Conservation (phyloP, 495 filamentous ascomycete genomes). For the Penicillium mononematosum region DNA sequence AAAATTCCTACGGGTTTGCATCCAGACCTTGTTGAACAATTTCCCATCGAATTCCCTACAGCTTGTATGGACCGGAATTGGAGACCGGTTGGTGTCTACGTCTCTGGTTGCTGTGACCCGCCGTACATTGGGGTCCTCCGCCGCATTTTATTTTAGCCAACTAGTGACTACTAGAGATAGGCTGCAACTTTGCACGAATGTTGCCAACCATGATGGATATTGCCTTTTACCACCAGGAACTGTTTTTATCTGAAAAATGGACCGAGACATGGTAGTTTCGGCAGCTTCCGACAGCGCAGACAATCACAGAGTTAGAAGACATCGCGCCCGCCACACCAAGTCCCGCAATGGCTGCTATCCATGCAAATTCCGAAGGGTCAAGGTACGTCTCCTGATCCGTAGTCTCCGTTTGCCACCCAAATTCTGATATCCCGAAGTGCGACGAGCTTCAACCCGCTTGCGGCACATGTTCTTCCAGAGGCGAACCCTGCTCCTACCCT, state of each 20-base stretch:
- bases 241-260: background rate
- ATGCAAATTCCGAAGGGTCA: conserved; percentile 15
- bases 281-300: background rate
- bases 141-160: no score
- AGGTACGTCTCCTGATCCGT: conserved; percentile 2
- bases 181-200: conserved; percentile 1
- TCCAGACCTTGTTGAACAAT: no score
- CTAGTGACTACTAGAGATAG: background rate
- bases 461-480: conserved; percentile 12
- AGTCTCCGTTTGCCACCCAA: background rate
- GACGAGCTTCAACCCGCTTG: conserved; percentile 18
- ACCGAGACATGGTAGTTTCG: background rate
- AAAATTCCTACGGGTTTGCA: no score
- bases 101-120: background rate
- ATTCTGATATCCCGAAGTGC: conserved; percentile 14
- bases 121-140: background rate
- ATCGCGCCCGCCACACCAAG: conserved; percentile 11
- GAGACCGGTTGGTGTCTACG: background rate
- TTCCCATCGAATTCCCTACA: no score
- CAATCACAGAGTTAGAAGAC: conserved; percentile 3
- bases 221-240: background rate
- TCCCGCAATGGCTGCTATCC: conserved; percentile 18
- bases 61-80: no score
- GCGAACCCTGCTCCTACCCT: conserved; percentile 15
- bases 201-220: background rate